Conservation (phyloP, 2,329 filamentous ascomycete species). For the Chalara sp. region DNA sequence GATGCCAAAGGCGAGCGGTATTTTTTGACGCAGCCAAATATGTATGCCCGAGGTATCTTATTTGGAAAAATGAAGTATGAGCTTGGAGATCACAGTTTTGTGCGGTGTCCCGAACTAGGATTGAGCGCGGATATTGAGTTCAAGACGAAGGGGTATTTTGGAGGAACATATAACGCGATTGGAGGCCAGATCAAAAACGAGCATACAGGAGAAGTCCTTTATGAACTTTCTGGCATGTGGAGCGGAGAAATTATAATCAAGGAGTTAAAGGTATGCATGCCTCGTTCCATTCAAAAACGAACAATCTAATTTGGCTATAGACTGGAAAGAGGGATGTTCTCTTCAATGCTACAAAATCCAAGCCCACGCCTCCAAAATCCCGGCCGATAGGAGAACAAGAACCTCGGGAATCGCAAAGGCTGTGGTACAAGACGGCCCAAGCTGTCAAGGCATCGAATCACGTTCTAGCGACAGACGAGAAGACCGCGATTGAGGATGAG, state of each 20-base stretch:
- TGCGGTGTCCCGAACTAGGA: conserved; percentile 82
- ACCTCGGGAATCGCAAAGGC: conserved; percentile 79
- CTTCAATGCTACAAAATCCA: conserved; percentile 78
- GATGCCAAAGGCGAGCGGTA: conserved; percentile 74
- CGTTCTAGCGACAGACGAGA: conserved; percentile 84
- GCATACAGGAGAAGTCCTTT: conserved; percentile 79
- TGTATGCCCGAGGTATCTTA: conserved; percentile 94
- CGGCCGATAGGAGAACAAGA: conserved; percentile 81
- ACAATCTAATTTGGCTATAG: conserved; percentile 36
- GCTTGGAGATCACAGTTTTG: conserved; percentile 89
- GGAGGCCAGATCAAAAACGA: conserved; percentile 86
- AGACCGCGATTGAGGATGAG: conserved; percentile 89
- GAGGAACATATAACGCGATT: conserved; percentile 93
- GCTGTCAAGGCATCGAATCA: conserved; percentile 84
- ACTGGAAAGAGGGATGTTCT: conserved; percentile 84
- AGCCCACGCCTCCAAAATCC: conserved; percentile 64
- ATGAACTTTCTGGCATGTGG: conserved; percentile 88
- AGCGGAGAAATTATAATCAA: conserved; percentile 93
- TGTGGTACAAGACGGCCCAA: conserved; percentile 77
- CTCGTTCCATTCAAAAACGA: neutral
- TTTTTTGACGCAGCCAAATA: conserved; percentile 93
- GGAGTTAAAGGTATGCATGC: conserved; percentile 58
- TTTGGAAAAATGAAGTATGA: conserved; percentile 99
- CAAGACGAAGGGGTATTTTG: conserved; percentile 97
- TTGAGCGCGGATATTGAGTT: conserved; percentile 91